phyloP scores from a whole-genome alignment of 768 basidiomycete genomes.

The Podaxis pistillaris region DNA sequence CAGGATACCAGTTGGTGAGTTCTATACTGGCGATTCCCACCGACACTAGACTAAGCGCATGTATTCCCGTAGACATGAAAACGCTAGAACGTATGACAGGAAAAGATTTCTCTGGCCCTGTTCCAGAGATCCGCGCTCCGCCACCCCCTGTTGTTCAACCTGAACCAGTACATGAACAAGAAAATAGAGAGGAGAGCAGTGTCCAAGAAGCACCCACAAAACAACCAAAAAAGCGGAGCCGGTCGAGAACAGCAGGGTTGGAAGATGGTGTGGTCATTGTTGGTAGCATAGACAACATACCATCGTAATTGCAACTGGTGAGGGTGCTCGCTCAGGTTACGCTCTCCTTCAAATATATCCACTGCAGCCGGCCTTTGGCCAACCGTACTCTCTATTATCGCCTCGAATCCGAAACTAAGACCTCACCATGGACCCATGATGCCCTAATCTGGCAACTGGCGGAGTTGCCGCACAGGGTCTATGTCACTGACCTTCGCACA shows the following conservation, averaged over 20 bases:
- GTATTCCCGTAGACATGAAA: slow-evolving; percentile 53
- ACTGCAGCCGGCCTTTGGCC: not conserved
- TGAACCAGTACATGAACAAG: slow-evolving; percentile 15
- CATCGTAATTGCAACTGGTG: slow-evolving; percentile 7
- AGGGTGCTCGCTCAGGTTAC: not conserved
- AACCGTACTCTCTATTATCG: not conserved
- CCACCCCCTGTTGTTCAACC: slow-evolving; percentile 28
- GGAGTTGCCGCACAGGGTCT: not conserved
- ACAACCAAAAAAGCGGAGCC: slow-evolving; percentile 27
- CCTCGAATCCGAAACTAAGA: not conserved
- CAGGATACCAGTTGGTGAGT: slow-evolving; percentile 72
- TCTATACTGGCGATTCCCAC: not conserved
- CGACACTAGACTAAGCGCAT: not conserved
- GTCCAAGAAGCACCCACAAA: slow-evolving; percentile 19
- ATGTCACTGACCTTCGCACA: not conserved
- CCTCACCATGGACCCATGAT: not conserved
- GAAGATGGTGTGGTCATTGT: slow-evolving; percentile 37
- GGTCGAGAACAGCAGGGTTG: slow-evolving; percentile 18
- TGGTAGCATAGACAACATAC: slow-evolving; percentile 34
- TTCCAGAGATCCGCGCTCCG: slow-evolving; percentile 59
- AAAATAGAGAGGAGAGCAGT: slow-evolving; percentile 14
- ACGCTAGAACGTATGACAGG: slow-evolving; percentile 79
- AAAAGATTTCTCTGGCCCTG: slow-evolving; percentile 81
- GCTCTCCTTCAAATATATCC: not conserved
- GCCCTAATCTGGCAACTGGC: not conserved